Evolutionary conservation across 345 rosid species (phyloP).

Genomic region (Rhodomyrtus tomentosa): DNA sequence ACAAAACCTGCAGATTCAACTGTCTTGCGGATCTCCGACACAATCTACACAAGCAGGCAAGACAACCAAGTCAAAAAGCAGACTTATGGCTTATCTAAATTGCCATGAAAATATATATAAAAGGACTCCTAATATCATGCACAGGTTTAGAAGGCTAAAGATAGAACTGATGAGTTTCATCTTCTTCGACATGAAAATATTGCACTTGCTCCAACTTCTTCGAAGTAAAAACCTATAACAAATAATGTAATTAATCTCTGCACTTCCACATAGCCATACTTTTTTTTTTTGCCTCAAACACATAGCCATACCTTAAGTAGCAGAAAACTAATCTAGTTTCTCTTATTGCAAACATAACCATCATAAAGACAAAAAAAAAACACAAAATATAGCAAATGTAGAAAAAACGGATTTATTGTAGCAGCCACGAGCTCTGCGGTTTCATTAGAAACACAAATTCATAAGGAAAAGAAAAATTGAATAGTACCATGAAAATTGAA

Average conservation of each 20-base stretch:
- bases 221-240: background rate
- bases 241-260: background rate
- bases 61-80: background rate
- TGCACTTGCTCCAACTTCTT: background rate
- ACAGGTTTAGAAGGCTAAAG: background rate
- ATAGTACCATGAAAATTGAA: background rate
- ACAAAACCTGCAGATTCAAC: constrained; percentile 73
- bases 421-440: background rate
- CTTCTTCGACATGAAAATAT: background rate
- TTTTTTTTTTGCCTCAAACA: too few relatives aligned
- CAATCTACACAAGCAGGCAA: constrained; percentile 36
- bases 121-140: background rate
- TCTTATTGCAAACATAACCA: background rate
- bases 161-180: background rate
- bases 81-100: background rate
- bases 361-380: background rate
- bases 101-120: background rate
- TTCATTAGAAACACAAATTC: background rate
- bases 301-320: background rate
- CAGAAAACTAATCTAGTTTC: background rate
- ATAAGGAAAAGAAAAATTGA: background rate
- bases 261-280: background rate
- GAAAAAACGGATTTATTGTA: background rate
- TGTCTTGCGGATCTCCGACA: constrained; percentile 71
- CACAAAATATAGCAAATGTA: background rate